Percentiles rank a stretch among this genome's conserved stretches.
Conservation (phyloP, 495 filamentous ascomycete species). For the Hyaloscypha finlandica region DNA sequence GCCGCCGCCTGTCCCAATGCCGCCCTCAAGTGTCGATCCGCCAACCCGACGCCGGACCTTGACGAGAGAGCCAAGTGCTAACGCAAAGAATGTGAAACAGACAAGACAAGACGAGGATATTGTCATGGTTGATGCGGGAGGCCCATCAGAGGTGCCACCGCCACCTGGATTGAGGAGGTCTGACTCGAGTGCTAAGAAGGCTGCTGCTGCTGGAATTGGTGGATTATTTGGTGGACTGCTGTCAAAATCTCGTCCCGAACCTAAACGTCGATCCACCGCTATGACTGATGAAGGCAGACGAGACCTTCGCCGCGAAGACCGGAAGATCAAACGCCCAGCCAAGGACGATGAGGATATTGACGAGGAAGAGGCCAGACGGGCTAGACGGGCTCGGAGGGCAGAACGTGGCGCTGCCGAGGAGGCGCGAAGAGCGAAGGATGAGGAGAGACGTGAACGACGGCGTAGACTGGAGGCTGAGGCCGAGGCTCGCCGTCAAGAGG, state of each 20-base stretch:
- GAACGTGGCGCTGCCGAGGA: slow-evolving; percentile 44
- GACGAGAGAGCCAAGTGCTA: slow-evolving; percentile 30
- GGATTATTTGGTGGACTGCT: slow-evolving; percentile 41
- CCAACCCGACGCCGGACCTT: slow-evolving; percentile 20
- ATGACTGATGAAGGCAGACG: slow-evolving; percentile 37
- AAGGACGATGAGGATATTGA: slow-evolving; percentile 27
- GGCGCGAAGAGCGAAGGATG: slow-evolving; percentile 52
- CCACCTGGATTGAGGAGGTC: slow-evolving; percentile 29
- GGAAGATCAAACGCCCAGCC: slow-evolving; percentile 32
- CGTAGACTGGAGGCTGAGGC: slow-evolving; percentile 38
- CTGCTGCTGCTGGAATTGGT: slow-evolving; percentile 44
- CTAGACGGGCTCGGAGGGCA: slow-evolving; percentile 49
- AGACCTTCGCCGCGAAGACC: slow-evolving; percentile 38
- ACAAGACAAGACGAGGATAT: slow-evolving; percentile 47
- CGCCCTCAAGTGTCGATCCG: slow-evolving; percentile 26
- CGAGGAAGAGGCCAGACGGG: slow-evolving; percentile 56
- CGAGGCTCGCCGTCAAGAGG: slow-evolving; percentile 47
- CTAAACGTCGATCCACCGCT: slow-evolving; percentile 28
- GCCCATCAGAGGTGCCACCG: slow-evolving; percentile 30
- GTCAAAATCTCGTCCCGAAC: slow-evolving; percentile 34
- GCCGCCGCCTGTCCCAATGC: slow-evolving; percentile 32
- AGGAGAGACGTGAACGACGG: slow-evolving; percentile 34
- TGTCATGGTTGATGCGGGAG: slow-evolving; percentile 47
- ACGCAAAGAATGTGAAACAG: slow-evolving; percentile 29
- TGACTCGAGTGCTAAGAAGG: slow-evolving; percentile 43